Conservation (phyloP, 1,139 yeast species). For the Kluyveromyces sp. region DNA sequence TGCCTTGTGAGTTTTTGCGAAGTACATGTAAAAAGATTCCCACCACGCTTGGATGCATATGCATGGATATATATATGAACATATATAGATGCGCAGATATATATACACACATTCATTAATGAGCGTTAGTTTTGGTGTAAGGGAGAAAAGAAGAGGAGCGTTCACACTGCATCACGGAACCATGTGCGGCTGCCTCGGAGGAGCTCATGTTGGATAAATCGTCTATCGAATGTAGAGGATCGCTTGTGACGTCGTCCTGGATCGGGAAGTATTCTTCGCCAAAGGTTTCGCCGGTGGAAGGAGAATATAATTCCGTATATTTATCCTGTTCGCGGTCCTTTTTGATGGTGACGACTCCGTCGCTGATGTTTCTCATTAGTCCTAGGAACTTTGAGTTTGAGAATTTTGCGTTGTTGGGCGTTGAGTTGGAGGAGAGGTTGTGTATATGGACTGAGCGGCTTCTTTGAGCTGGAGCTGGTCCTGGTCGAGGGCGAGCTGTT, state of each 20-base stretch:
- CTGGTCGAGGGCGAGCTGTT: constrained; percentile 8
- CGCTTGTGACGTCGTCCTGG: constrained; percentile 4
- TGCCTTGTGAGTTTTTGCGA: too few species aligned
- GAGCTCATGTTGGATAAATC: constrained; percentile 7
- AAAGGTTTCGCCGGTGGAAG: constrained; percentile 18
- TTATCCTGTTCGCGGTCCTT: constrained; percentile 8
- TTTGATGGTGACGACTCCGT: constrained; percentile 25
- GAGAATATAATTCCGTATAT: constrained; percentile 18
- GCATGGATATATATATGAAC: too few species aligned
- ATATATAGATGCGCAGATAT: too few species aligned
- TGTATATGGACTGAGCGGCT: constrained; percentile 21
- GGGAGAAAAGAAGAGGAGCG: too few species aligned
- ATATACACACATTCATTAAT: too few species aligned
- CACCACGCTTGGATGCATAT: too few species aligned
- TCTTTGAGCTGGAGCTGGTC: constrained; percentile 23
- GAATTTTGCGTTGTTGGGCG: constrained; percentile 15
- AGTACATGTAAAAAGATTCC: too few species aligned
- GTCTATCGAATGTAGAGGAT: constrained; percentile 1
- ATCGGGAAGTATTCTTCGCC: constrained; percentile 23
- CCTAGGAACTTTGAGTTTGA: constrained; percentile 25
- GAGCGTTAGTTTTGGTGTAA: too few species aligned
- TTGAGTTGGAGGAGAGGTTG: constrained; percentile 11
- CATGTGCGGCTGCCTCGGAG: constrained; percentile 7
- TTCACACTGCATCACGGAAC: not conserved
- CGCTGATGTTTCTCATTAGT: constrained; percentile 25